Evolutionary conservation across 1,284 basidiomycete species (phyloP), one percentile per base, ranked within the genome.

Genomic region (Moesziomyces parantarcticus): DNA sequence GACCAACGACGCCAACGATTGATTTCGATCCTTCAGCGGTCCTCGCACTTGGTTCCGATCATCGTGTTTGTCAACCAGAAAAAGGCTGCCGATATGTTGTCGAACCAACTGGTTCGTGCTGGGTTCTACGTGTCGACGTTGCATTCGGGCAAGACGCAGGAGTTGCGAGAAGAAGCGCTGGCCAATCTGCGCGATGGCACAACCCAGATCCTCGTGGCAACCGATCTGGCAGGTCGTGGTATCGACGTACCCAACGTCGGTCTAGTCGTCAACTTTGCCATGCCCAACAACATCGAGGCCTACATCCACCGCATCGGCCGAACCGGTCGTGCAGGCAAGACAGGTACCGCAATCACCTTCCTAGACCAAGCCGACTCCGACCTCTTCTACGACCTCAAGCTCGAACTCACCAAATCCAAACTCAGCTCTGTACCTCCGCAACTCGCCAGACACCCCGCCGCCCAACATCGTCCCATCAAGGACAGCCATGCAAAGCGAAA

Each of bases 11-110:
- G 92, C 91, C 91, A 90, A 69, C 89, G 90, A 36, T 85, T 99
- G 80, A 85, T 96, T 79, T 93, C 97, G 76, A 92, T 98, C 77
- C 90, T 99, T 83, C 92, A 94, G 85, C 47, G 34, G 2, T 91
- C 89, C 65, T 87, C 88, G 56, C 93, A 91, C 84, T 85, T 89
- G 25, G 90, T 96, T 25, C 97, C 97, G 1, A 98, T 99, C 80
- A 99, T 99, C 75, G 92, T 96, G 14, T 99, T 99, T 85, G 94
- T 97, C 87, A 99, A 98, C 85, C 95, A 98, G 85, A 99, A 98
- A 88, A 96, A 96, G 87, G 95, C 93, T 7, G 96, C 95, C 46
- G 96, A 99, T 82, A 91, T 93, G 89, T 92, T 99, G 22, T 91
- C 93, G 41, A 93, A 93, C 84, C 94, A 97, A 80, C 87, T 99